Evolutionary conservation across 208 protist species (phyloP).

Genomic region (Strigomonas galati): DNA sequence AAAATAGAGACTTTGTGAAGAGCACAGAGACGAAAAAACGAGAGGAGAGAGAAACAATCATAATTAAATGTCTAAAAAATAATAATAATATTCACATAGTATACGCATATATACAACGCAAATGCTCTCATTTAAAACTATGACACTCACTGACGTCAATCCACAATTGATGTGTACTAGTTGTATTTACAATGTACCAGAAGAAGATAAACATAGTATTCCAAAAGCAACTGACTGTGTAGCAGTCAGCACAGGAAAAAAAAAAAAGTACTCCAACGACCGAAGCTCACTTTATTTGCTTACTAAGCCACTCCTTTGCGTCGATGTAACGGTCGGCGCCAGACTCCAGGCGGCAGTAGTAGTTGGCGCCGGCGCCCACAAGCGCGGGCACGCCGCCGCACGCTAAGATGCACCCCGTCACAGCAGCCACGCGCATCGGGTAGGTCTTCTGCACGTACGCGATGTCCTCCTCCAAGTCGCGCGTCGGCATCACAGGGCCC

Average conservation of each 20-base stretch:
- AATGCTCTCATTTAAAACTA: too few relatives aligned
- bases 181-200: too few relatives aligned
- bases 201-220: too few relatives aligned
- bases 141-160: too few relatives aligned
- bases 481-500: neutral
- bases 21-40: neutral
- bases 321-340: slow-evolving; percentile 35
- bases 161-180: too few relatives aligned
- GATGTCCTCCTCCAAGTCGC: slow-evolving; percentile 10
- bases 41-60: slow-evolving; percentile 10
- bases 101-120: too few relatives aligned
- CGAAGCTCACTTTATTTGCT: neutral
- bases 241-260: neutral
- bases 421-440: slow-evolving; percentile 10
- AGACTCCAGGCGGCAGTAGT: slow-evolving; percentile 28
- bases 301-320: slow-evolving; percentile 38
- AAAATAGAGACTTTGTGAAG: neutral
- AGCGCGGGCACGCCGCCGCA: slow-evolving; percentile 48
- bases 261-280: slow-evolving; percentile 3
- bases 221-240: too few relatives aligned
- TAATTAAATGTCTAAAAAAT: slow-evolving; percentile 1
- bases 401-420: slow-evolving; percentile 25
- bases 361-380: slow-evolving; percentile 25
- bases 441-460: slow-evolving; percentile 13
- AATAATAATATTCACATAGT: slow-evolving; percentile 1